Base-by-base conservation (phyloP, 2,329 filamentous ascomycete species). In the Monosporascus sp. region DNA sequence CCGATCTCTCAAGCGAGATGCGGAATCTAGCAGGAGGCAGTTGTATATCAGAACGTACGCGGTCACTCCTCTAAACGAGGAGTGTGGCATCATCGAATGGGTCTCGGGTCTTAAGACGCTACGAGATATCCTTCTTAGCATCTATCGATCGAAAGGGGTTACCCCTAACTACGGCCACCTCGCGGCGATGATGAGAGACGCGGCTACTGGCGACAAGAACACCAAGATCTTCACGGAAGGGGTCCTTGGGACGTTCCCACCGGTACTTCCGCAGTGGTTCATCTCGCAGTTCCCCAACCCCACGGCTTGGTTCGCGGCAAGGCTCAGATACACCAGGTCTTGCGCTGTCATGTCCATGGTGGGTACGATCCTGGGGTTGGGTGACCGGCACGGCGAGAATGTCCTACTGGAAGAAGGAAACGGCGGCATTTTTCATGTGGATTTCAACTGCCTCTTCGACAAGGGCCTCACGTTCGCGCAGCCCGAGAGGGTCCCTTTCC, bases 291-390 rank as follows among this genome's bases (percentile, higher is more conserved):
- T 97, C 67, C 91, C 94, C 0, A 91, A 96, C 65, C 92, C 95
- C 4, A 89, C 90, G 14, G 80, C 87, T 1, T 99, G 94, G 94
- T 95, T 99, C 70, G 82, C 85, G 2, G 92, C 93, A 9, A 84
- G 94, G 7, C 78, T 97, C 45, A 83, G 86, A 47, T 99, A 97
- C 72, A 95, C 94, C 2, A 85, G 94, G 4, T 96, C 94, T 1
- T 93, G 89, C 64, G 94, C 95, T 11, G 94, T 99, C 60, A 99
- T 99, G 92, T 96, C 91, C n/a, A 99, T 99, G 83, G 90, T 96
- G 5, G 94, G 94, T 49, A 95, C 96, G 53, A 92, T 97, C 48
- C 81, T 99, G 5, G 94, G 88, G 0, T 78, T 99, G 0, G 94
- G 94, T 39, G 94, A 99, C 71, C 86, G 94, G 4, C 94, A 99